Base-by-base conservation (phyloP, 768 basidiomycete species). In the Hydnum rufescens region DNA sequence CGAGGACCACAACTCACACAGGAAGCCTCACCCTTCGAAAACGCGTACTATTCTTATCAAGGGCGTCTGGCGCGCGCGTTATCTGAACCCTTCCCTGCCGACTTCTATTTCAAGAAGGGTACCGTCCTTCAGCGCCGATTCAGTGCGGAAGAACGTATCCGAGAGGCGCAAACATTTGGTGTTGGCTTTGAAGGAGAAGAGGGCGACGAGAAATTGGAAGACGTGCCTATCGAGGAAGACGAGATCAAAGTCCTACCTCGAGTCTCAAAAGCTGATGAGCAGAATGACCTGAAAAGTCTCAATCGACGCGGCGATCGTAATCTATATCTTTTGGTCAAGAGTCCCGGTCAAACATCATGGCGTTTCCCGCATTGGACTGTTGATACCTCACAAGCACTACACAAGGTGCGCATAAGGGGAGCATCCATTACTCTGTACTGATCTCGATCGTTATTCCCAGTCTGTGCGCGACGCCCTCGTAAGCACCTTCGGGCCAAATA, bases 21-120 rank as follows among this genome's bases (percentile, higher is more conserved):
- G 0, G n/a, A n/a, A n/a, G 58, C 61, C 2, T 13, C 44, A 16
- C 80, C 78, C 0, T 82, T 93, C 59, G 86, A 92, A 65, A 68
- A 71, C 58, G 78, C 85, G 8, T 90, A 83, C 65, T 80, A 84
- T 65, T 70, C 74, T 51, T 92, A 93, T 71, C 83, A 88, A 63
- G 70, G 75, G 5, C 78, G 85, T 42, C 75, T 96, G 61, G 75
- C 78, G 60, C 80, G 85, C 58, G 81, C 89, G 2, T 68, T 96
- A 47, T 81, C 82, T 63, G 86, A 87, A 58, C 90, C 90, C 0
- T 80, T 88, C 63, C 85, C 90, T 18, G 71, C 76, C 54, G 80
- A 89, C 46, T 88, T 93, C 66, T 96, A 92, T 68, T 93, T 93
- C 73, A 89, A 89, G 66, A 79, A 79, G 49, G 90, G 90, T 5